Percentiles rank a stretch among this genome's conserved stretches.
phyloP scores from a whole-genome alignment of 805 yeast genomes.

The Candida parachauliodes region DNA sequence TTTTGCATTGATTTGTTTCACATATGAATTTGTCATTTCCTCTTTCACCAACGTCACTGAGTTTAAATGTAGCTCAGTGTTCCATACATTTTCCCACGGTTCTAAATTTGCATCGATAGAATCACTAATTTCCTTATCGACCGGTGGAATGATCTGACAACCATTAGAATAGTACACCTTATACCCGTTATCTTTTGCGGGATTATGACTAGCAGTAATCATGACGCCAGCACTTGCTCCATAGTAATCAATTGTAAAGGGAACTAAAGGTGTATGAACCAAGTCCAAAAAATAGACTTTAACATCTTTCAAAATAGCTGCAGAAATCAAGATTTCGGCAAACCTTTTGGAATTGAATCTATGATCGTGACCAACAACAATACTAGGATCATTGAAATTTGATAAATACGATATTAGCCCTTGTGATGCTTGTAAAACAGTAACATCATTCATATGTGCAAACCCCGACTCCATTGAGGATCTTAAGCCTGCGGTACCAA shows the following conservation, averaged over 20 bases:
- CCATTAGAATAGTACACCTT: conserved; percentile 93
- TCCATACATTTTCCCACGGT: conserved; percentile 58
- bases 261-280: conserved; percentile 86
- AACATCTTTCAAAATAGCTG: conserved; percentile 65
- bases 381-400: conserved; percentile 21
- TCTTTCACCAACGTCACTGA: conserved; percentile 34
- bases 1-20: conserved; percentile 19
- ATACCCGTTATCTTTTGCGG: conserved; percentile 85
- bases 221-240: conserved; percentile 79
- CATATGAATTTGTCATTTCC: conserved; percentile 42
- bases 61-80: conserved; percentile 35
- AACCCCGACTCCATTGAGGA: conserved; percentile 90
- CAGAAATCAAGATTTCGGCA: conserved; percentile 76
- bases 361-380: conserved; percentile 92
- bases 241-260: conserved; percentile 68
- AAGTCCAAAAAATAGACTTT: conserved; percentile 61
- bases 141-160: conserved; percentile 94
- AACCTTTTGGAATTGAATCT: conserved; percentile 74
- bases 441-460: conserved; percentile 81
- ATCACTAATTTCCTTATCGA: conserved; percentile 68
- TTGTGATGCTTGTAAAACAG: conserved; percentile 87
- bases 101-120: conserved; percentile 56
- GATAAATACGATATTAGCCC: conserved; percentile 59
- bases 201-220: conserved; percentile 90
- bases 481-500: conserved; percentile 94